Conservation (phyloP, 2,329 filamentous ascomycete species). For the Aspergillus sp. region DNA sequence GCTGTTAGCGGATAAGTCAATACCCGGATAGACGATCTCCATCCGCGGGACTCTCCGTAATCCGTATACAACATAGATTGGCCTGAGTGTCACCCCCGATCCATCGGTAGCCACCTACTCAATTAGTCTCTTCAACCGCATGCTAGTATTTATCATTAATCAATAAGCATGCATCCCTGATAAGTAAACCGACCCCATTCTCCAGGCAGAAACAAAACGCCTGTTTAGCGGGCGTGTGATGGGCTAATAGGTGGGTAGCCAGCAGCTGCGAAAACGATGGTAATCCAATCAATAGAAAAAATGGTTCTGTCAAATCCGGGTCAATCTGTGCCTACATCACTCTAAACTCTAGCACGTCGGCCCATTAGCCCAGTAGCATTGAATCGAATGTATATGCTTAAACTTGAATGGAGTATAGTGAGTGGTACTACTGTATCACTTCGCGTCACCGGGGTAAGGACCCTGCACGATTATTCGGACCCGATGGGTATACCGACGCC, state of each 20-base stretch:
- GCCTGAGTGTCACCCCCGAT: not conserved
- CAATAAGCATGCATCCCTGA: not conserved
- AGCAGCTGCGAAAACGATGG: not conserved
- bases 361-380: not conserved
- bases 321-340: not conserved
- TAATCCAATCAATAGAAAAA: not conserved
- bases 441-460: not conserved
- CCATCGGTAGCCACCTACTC: not conserved
- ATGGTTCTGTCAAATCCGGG: not conserved
- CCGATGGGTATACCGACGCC: not conserved
- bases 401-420: not conserved
- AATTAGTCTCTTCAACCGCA: not conserved
- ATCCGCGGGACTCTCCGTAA: not conserved
- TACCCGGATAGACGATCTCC: not conserved
- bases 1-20: not conserved
- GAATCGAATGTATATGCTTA: not conserved
- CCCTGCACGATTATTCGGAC: not conserved
- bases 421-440: not conserved
- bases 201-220: slow-evolving; percentile 2
- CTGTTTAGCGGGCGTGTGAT: not conserved
- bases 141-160: not conserved
- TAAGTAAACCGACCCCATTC: not conserved
- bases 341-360: not conserved
- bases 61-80: not conserved
- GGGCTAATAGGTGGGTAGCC: not conserved